Evolutionary conservation across 768 basidiomycete genomes (phyloP), one percentile per base, ranked within the genome.

Genomic region (Clathrus columnatus): DNA sequence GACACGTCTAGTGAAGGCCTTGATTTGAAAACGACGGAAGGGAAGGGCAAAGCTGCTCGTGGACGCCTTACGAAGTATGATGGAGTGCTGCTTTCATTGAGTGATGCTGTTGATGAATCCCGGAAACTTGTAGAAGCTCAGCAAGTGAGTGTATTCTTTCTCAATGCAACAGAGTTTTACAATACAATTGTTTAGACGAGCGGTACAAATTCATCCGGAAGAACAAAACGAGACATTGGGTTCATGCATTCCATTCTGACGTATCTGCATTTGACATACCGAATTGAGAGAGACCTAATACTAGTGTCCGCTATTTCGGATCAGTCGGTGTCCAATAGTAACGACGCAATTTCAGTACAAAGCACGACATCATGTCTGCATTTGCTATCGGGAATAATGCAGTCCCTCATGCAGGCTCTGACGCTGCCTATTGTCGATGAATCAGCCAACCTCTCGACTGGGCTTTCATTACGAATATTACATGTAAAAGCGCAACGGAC

Each of bases 211-310:
- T 57, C 65, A 51, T 65, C 73, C 27, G 11, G 57, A 24, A 64
- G 72, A 8, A 70, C 78, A 14, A 72, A 75, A 8, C 81, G 87
- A 10, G 89, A 91, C 64, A 81, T 90, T 23, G 79, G 85, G 27
- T 92, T 93, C 62, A 79, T 94, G 49, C 87, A 96, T 61, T 80
- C 87, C 17, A 95, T 85, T 66, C 82, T 95, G 61, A 78, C 89
- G 46, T 92, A 91, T 68, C 87, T 91, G 59, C 82, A 96, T 28
- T 79, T 96, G 49, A 82, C 89, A 18, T 80, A 84, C 50, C 88
- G 94, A 7, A 91, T 91, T 50, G 83, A 92, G 64, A 85, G 94
- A 16, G 94, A 98, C 64, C 77, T 91, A 4, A 78, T 92, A 21
- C 79, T 96, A 48, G 78, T 87, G 58, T 79, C 79, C 21, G 81